Evolutionary conservation across 2,329 filamentous ascomycete genomes (phyloP), one percentile per base, ranked within the genome.

Genomic region (Fusarium newnesense): DNA sequence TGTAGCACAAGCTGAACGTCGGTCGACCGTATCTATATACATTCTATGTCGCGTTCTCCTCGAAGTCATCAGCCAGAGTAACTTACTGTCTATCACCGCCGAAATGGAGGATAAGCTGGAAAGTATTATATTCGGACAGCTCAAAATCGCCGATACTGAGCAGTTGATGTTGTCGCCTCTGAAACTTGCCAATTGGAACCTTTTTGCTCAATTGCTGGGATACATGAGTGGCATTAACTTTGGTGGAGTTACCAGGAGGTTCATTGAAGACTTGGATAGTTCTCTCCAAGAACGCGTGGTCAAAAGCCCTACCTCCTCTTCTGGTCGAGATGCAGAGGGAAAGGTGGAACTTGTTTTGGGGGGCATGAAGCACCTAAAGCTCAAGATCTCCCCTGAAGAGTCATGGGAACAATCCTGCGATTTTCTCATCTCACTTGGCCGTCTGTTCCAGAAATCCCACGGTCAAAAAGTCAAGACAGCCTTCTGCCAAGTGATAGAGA

Each of bases 171-270:
- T 92, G 13, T 97, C 95, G 0, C 91, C 94, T 2, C 85, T 98
- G 30, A 94, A 95, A 74, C 91, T 96, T 82, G 94, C 96, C 19
- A 99, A 99, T 78, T 99, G 96, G 96, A 93, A 94, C 67, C 91
- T 99, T 6, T 98, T 98, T 80, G 92, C 94, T 26, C 94, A 97
- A 77, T 86, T 99, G 7, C 88, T 99, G 2, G 96, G 97, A n/a
- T 93, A 95, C 43, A 97, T 99, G 93, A 98, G 96, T 82, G 93
- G 93, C 49, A 92, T 96, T 73, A 96, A 97, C 79, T 98, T 99
- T 80, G 85, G 90, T 21, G 93, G 92, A 63, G 95, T 99, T 50
- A 91, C 94, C 7, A 90, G 91, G 61, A 91, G 94, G 53, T 99
- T 97, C 79, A 87, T 97, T 50, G 85, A 88, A 36, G 95, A 98